Evolutionary conservation across 75 land plant genomes (phyloP), one percentile per base, ranked within the genome.

Genomic region (Cryptomeria japonica): DNA sequence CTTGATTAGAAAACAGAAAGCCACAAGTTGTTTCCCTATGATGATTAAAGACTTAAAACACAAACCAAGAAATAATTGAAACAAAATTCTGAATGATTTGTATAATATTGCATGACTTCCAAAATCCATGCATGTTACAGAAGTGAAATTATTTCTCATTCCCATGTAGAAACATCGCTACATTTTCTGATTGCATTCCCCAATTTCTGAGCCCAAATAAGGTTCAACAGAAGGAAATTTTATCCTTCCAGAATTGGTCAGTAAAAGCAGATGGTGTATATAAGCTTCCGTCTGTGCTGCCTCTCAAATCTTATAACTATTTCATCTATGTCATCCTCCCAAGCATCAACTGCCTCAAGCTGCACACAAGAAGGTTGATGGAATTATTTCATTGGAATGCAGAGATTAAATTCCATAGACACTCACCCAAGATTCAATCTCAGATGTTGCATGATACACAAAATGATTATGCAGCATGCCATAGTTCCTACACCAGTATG

Each of bases 301-400:
- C 89, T 95, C 91, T 96, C 96, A 91, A 96, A 96, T 87, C 87
- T 89, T 46, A 86, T 85, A 56, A 95, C 90, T 80, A 96, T 91
- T 55, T 91, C 96, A 92, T 96, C 97, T 58, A 96, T 96, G 76
- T 91, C 89, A 76, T 96, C 97, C 93, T 96, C 97, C 97, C 97
- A 96, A n/a, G 88, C 72, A 15, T 95, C 95, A 44, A 70, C 90
- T 39, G 91, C 86, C 84, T 96, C 97, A 36, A 96, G 88, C 97
- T 96, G 94, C 94, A 91, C 56, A 58, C 49, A 80, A 84, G 22
- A 51, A 51, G 34, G 28, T 61, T 42, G 84, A n/a, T 28, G 13
- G 32, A 51, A 53, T 86, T 39, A 47, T 15, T 56, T 55, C 51
- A n/a, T 85, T 28, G 38, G 68, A 32, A 46, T 82, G 47, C 15